Conservation (phyloP, 441 rosid species). For the Corymbia citriodora region DNA sequence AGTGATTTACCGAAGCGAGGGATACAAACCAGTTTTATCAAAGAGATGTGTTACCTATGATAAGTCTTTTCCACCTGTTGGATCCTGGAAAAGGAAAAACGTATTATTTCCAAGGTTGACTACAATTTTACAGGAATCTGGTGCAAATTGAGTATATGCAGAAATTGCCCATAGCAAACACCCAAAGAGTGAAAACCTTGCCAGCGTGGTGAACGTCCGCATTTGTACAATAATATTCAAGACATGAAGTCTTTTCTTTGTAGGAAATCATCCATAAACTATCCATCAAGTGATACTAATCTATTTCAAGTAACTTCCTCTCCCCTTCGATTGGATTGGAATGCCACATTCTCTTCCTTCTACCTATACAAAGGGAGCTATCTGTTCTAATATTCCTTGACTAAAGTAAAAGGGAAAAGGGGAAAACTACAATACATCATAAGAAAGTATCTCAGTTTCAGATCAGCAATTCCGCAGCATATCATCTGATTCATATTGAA, state of each 20-base stretch:
- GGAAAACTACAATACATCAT: background rate
- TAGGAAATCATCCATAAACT: background rate
- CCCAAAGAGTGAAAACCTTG: no score
- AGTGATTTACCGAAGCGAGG: no score
- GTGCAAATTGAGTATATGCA: no score
- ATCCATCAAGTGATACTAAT: background rate
- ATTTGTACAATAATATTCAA: background rate
- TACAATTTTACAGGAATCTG: no score
- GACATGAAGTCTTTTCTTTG: background rate
- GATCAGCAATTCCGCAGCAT: background rate
- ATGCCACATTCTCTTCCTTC: background rate
- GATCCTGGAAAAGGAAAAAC: no score
- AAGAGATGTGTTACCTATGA: background rate
- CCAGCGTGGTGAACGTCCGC: no score
- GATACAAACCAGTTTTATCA: background rate
- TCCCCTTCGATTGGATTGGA: background rate
- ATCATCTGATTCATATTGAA: background rate
- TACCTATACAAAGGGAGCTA: background rate
- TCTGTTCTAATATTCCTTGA: background rate
- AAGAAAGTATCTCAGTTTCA: background rate
- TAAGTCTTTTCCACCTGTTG: rapidly evolving
- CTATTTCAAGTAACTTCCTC: background rate
- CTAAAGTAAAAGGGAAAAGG: background rate
- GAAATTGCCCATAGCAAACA: rapidly evolving
- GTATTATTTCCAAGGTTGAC: no score